Evolutionary conservation across 163 green algal species (phyloP).

Genomic region (Scenedesmus sp.): DNA sequence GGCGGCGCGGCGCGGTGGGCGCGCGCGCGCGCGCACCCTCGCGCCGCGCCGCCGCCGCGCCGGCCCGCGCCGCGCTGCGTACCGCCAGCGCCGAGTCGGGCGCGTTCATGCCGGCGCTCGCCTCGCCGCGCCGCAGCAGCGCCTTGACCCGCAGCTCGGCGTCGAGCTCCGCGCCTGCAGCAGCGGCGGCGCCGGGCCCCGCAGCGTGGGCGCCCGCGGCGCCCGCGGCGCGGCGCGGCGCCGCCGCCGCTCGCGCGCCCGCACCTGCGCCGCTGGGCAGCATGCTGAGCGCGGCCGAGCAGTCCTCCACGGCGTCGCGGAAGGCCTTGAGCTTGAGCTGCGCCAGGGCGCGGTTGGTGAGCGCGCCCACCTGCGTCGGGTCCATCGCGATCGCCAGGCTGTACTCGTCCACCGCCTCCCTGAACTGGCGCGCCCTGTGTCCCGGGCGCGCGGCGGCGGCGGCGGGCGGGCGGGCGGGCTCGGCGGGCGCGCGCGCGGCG

Average conservation of each 20-base stretch:
- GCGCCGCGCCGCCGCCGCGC: too few species aligned
- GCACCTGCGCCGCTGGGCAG: too few species aligned
- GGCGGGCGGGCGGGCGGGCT: too few species aligned
- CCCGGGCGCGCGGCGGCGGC: too few species aligned
- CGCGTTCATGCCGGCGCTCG: conserved; percentile 23
- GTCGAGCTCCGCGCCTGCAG: neutral
- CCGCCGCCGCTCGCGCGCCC: too few species aligned
- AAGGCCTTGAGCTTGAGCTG: conserved; percentile 58
- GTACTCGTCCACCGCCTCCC: conserved; percentile 52
- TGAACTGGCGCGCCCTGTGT: conserved; percentile 35
- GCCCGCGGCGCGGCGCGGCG: neutral
- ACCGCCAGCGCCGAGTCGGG: conserved; percentile 41
- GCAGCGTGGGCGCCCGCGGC: too few species aligned
- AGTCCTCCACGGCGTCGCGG: conserved; percentile 46
- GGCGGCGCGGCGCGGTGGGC: too few species aligned
- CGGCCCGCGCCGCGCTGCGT: too few species aligned
- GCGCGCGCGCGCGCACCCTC: too few species aligned
- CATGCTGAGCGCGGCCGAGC: conserved; percentile 34
- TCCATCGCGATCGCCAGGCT: conserved; percentile 42
- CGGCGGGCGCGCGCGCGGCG: neutral
- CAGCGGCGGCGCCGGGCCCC: too few species aligned
- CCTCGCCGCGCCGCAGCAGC: conserved; percentile 43
- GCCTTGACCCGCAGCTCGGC: conserved; percentile 35
- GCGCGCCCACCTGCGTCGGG: conserved; percentile 15
- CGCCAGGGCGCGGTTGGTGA: conserved; percentile 54